Percentiles rank a stretch among this genome's conserved stretches.
Conservation (phyloP, 805 yeast species). For the Komagataella kurtzmanii region DNA sequence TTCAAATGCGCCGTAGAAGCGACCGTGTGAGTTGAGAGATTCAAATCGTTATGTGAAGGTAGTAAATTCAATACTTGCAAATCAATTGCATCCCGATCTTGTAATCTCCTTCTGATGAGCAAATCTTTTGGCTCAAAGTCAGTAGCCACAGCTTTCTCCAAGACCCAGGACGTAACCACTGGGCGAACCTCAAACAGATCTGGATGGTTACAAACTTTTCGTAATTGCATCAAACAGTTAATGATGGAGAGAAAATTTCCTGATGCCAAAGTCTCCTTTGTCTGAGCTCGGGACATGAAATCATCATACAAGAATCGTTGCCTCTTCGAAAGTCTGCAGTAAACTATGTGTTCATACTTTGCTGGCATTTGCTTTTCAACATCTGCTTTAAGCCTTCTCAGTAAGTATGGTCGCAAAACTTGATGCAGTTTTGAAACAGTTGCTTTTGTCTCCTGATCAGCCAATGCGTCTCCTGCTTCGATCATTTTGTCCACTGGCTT, state of each 20-base stretch:
- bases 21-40: conserved; percentile 29
- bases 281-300: conserved; percentile 93
- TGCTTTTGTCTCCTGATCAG: conserved; percentile 68
- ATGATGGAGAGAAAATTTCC: conserved; percentile 93
- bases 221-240: conserved; percentile 92
- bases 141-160: conserved; percentile 49
- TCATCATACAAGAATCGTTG: conserved; percentile 90
- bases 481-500: conserved; percentile 87
- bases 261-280: conserved; percentile 83
- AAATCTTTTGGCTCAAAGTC: conserved; percentile 29
- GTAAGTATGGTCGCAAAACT: conserved; percentile 81
- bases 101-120: conserved; percentile 20
- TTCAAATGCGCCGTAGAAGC: conserved; percentile 28
- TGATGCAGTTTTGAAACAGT: conserved; percentile 87
- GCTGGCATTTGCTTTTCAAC: conserved; percentile 99
- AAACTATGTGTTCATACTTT: conserved; percentile 87
- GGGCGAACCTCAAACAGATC: conserved; percentile 95
- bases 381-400: conserved; percentile 87
- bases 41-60: conserved; percentile 30
- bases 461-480: conserved; percentile 43
- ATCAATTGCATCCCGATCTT: conserved; percentile 20
- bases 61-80: conserved; percentile 48
- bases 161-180: conserved; percentile 76
- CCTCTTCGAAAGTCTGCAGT: conserved; percentile 84
- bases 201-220: conserved; percentile 95